Evolutionary conservation across 257 asterid genomes (phyloP), one percentile per base, ranked within the genome.

Genomic region (Linderniella brevidens): DNA sequence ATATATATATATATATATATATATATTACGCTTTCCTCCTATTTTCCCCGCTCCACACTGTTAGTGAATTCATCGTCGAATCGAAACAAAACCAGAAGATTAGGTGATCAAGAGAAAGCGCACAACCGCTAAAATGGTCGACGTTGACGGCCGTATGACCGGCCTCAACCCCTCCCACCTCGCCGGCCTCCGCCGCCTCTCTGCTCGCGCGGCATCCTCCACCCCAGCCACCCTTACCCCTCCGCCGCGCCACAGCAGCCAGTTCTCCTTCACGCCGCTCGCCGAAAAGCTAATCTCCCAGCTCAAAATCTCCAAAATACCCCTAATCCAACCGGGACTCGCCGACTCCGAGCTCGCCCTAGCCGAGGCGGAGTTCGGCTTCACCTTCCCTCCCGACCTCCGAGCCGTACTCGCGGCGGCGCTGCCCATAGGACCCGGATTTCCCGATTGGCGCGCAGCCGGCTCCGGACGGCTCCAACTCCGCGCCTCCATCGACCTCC

Each of bases 171-270:
- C 86, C 56, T 82, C 82, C 29, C 97, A 83, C 37, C 56, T 80
- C 0, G 97, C 97, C 29, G 97, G 95, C 7, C 85, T 87, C 49
- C 93, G 97, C 51, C 93, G 97, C 15, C 79, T 87, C 55, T 87
- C 97, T 1, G 97, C 93, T 13, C 73, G 97, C 45, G 97, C 97
- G 1, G 75, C 95, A 9, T 81, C 93, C 0, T 66, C 92, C 11
- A 64, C 86, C 0, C 92, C 93, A 0, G 74, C 93, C 8, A 71
- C 94, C 1, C 96, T 90, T 0, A 69, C 77, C 0, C 93, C 92
- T 19, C 83, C 92, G 3, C n/a, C n/a, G n/a, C n/a, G n/a, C n/a
- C 93, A 93, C 13, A 80, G 78, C 68, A 78, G 95, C 55, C 88
- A 79, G 49, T 65, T 80, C 57, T 83, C 95, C 5, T 87, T 87